A percentile compares a stretch with the other conserved stretches of the same genome.
Conservation (phyloP, 768 basidiomycete species). For the Panus rudis region DNA sequence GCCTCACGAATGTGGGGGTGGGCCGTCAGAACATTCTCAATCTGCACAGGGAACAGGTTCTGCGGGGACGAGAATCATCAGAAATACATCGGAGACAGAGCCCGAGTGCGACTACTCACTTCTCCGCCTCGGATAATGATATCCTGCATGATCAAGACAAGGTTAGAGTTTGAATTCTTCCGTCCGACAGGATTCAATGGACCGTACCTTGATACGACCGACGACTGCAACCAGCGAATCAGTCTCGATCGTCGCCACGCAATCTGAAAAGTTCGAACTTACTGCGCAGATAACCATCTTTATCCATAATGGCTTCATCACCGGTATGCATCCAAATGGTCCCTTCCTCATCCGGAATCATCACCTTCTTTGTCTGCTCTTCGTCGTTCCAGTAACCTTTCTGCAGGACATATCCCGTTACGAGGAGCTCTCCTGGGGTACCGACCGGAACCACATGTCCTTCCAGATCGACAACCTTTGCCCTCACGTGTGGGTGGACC, state of each 20-base stretch:
- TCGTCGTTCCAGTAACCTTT: slow-evolving; percentile 83
- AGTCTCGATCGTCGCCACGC: not conserved
- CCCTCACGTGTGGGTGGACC: slow-evolving; percentile 69
- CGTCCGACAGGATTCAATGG: not conserved
- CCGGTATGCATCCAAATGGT: slow-evolving; percentile 80
- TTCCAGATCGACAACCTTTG: slow-evolving; percentile 55
- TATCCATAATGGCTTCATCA: slow-evolving; percentile 75
- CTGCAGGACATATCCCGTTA: slow-evolving; percentile 73
- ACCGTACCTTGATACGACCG: slow-evolving; percentile 64
- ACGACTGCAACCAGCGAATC: slow-evolving; percentile 43
- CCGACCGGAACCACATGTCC: slow-evolving; percentile 64
- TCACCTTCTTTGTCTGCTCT: slow-evolving; percentile 54
- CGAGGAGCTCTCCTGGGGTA: slow-evolving; percentile 66
- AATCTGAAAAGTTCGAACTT: slow-evolving; percentile 17
- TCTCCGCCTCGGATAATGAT: slow-evolving; percentile 85
- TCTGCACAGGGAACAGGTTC: slow-evolving; percentile 82
- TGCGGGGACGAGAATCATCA: slow-evolving; percentile 21
- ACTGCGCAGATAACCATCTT: slow-evolving; percentile 74
- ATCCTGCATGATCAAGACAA: slow-evolving; percentile 40
- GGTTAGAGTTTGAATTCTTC: not conserved
- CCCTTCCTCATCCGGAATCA: slow-evolving; percentile 49
- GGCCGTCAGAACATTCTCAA: slow-evolving; percentile 64
- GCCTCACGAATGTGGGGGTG: slow-evolving; percentile 60
- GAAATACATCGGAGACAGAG: not conserved
- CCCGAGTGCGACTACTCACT: slow-evolving; percentile 28